These are phyloP conservation scores for Entrophospora sp. DNA, from an alignment of 192 early-diverging fungal species.

Conservation along the genomic window DNA sequence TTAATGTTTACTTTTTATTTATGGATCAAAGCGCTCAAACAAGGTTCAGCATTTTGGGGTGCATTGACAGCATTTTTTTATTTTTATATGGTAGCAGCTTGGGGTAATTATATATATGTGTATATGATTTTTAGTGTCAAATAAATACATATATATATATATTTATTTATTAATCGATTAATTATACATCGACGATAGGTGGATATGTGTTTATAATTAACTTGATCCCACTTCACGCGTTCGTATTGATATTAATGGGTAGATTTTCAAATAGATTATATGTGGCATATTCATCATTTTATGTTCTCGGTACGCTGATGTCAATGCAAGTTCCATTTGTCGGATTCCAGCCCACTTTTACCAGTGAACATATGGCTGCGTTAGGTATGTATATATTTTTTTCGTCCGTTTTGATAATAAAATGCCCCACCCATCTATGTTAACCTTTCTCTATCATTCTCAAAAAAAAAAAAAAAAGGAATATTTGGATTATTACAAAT, in stretches of 20 bases:
- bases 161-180: neutral
- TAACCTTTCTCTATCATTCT: no score
- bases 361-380: slow-evolving; percentile 99
- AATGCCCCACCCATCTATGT: no score
- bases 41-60: slow-evolving; percentile 88
- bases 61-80: slow-evolving; percentile 85
- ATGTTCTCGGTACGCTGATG: slow-evolving; percentile 87
- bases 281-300: slow-evolving; percentile 98
- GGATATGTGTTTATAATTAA: slow-evolving; percentile 99
- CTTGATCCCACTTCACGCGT: slow-evolving; percentile 93
- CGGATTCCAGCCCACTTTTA: slow-evolving; percentile 94
- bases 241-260: slow-evolving; percentile 92
- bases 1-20: slow-evolving; percentile 96
- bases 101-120: slow-evolving; percentile 53
- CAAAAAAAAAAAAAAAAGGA: no score
- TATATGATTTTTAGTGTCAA: neutral
- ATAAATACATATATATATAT: neutral
- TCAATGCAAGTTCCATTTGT: slow-evolving; percentile 99
- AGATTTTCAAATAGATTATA: slow-evolving; percentile 89
- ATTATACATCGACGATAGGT: slow-evolving; percentile 18
- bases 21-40: slow-evolving; percentile 94
- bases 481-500: slow-evolving; percentile 96
- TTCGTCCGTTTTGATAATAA: neutral
- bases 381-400: slow-evolving; percentile 51
- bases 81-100: slow-evolving; percentile 99